phyloP scores from a whole-genome alignment of 495 filamentous ascomycete genomes.

The Halenospora varia region DNA sequence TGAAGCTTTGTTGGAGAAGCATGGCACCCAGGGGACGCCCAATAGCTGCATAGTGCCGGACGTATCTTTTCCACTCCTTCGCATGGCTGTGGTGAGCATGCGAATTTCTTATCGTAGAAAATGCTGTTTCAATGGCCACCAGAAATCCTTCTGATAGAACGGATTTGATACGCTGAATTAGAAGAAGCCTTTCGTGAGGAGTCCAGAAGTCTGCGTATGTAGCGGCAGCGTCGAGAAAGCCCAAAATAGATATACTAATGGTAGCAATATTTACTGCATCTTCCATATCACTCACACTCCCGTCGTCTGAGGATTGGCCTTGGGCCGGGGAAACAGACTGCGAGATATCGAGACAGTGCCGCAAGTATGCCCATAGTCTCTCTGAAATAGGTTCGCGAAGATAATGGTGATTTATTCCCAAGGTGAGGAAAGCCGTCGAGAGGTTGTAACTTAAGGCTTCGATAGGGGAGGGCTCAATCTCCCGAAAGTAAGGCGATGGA shows the following conservation, averaged over 20 bases:
- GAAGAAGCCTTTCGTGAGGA: constrained; percentile 58
- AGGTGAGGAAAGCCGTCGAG: constrained; percentile 68
- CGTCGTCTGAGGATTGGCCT: constrained; percentile 33
- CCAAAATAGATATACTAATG: constrained; percentile 75
- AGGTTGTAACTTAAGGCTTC: constrained; percentile 78
- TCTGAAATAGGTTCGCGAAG: constrained; percentile 58
- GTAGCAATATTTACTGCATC: constrained; percentile 66
- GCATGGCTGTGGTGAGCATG: constrained; percentile 45
- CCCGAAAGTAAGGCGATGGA: constrained; percentile 75
- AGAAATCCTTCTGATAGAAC: constrained; percentile 81
- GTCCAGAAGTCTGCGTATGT: constrained; percentile 76
- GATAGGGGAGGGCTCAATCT: constrained; percentile 83
- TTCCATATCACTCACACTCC: constrained; percentile 40
- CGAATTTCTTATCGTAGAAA: constrained; percentile 73
- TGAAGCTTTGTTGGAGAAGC: constrained; percentile 81
- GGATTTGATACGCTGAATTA: constrained; percentile 63
- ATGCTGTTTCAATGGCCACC: constrained; percentile 76
- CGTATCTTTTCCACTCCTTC: constrained; percentile 77
- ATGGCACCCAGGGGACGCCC: constrained; percentile 87
- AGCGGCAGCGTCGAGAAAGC: constrained; percentile 79
- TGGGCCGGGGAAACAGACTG: constrained; percentile 28
- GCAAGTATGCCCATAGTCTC: constrained; percentile 63
- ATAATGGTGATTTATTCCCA: constrained; percentile 64
- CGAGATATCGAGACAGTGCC: constrained; percentile 53
- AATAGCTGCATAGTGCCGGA: constrained; percentile 73